Conservation (phyloP, 2,329 filamentous ascomycete species). For the Davidsoniella eucalypti region DNA sequence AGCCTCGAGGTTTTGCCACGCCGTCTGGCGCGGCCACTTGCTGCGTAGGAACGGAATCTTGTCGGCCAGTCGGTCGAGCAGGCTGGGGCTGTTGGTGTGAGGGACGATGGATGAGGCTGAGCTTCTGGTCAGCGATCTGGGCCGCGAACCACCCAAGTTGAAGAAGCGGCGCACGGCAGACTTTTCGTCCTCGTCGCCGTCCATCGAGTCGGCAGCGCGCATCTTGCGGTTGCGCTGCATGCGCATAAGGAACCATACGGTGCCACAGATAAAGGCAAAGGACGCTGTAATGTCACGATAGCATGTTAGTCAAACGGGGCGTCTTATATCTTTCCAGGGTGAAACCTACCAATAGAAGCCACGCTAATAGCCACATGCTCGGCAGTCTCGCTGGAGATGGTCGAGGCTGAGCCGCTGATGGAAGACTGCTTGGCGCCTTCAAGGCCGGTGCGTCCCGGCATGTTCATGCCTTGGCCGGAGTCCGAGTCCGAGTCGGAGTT, state of each 20-base stretch:
- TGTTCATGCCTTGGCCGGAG: neutral
- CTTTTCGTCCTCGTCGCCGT: too few species aligned
- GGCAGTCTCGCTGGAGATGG: constrained; percentile 3
- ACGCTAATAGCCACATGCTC: constrained; percentile 10
- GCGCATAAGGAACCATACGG: constrained; percentile 10
- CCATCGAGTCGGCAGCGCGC: too few species aligned
- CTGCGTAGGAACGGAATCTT: constrained; percentile 6
- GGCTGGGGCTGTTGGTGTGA: neutral
- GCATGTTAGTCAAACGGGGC: neutral
- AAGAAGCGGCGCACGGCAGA: too few species aligned
- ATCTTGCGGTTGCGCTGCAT: constrained; percentile 4
- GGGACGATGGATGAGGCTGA: neutral
- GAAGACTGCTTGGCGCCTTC: neutral
- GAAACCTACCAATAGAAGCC: constrained; percentile 8
- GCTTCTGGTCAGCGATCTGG: neutral
- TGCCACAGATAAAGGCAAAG: constrained; percentile 4
- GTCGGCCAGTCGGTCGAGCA: neutral
- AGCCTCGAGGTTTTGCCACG: constrained; percentile 8
- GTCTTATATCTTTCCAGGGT: neutral
- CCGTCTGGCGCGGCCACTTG: neutral
- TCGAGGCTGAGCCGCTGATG: neutral
- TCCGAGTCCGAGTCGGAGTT: neutral
- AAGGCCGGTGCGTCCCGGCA: neutral
- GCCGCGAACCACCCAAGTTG: neutral
- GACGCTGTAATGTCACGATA: constrained; percentile 1